These are phyloP conservation scores for Umbelopsis isabellina DNA, from an alignment of 192 early-diverging fungal species.

Conservation along the genomic window DNA sequence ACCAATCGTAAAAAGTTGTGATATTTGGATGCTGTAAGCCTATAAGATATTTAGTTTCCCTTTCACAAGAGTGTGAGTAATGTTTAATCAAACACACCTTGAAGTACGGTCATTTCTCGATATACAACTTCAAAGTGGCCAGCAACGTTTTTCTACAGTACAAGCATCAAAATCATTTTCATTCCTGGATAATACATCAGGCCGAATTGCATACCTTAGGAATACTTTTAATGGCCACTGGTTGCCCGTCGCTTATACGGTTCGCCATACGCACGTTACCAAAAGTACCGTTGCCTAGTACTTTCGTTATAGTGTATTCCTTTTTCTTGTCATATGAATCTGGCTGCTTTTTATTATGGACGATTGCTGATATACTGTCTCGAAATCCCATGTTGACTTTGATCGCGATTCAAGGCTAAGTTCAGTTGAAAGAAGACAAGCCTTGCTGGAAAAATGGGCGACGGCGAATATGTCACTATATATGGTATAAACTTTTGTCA, in stretches of 20 bases:
- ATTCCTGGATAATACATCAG: not conserved
- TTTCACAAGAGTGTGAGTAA: too few species aligned
- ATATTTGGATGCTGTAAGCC: conserved; percentile 84
- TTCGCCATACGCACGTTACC: conserved; percentile 65
- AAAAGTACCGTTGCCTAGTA: conserved; percentile 53
- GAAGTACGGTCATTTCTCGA: conserved; percentile 80
- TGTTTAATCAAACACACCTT: not conserved
- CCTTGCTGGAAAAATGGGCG: not conserved
- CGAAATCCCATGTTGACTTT: not conserved
- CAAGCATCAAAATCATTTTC: not conserved
- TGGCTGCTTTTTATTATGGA: conserved; percentile 15
- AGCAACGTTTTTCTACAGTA: conserved; percentile 61
- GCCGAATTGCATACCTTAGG: conserved; percentile 42
- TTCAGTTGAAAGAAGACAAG: not conserved
- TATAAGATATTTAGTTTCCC: conserved; percentile 39
- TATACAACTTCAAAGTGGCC: conserved; percentile 82
- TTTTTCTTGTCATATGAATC: conserved; percentile 11
- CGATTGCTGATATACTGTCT: conserved; percentile 11
- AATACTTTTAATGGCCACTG: conserved; percentile 88
- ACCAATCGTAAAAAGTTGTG: conserved; percentile 77
- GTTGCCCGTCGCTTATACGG: conserved; percentile 63
- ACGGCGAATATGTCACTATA: not conserved
- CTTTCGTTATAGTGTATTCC: conserved; percentile 1
- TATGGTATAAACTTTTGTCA: too few species aligned
- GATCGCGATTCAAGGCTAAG: not conserved